These are phyloP conservation scores for Aspergillus oerlinghausenensis DNA, from an alignment of 2,329 filamentous ascomycete genomes.

Conservation along the genomic window DNA sequence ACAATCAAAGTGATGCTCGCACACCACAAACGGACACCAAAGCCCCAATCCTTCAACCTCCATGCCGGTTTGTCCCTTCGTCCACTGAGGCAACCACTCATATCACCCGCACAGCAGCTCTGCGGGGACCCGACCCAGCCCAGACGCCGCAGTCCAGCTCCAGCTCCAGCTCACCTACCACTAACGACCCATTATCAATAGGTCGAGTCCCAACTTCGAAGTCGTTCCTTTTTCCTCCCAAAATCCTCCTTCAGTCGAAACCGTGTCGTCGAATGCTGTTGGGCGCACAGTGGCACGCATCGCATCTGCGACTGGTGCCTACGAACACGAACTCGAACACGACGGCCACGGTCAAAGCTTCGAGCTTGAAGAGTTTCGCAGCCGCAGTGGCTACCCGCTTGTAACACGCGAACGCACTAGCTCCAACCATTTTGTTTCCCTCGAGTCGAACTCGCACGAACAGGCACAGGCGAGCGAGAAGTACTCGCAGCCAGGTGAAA, in stretches of 20 bases:
- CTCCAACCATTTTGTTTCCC: conserved; percentile 5
- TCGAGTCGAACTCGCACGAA: neutral
- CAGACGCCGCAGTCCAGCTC: neutral
- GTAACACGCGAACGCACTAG: conserved; percentile 2
- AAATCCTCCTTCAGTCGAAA: conserved; percentile 6
- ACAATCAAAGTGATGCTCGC: neutral
- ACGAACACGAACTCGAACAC: conserved; percentile 5
- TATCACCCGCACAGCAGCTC: no score
- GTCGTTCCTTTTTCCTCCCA: neutral
- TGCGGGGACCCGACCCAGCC: no score
- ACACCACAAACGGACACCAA: no score
- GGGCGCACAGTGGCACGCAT: conserved; percentile 21
- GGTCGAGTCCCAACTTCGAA: neutral
- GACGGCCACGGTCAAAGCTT: conserved; percentile 4
- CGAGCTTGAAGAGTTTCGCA: conserved; percentile 21
- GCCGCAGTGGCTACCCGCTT: conserved; percentile 7
- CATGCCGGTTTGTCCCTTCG: no score
- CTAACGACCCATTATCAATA: no score
- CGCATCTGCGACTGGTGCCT: conserved; percentile 24
- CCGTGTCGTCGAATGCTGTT: conserved; percentile 25
- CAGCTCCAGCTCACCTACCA: neutral
- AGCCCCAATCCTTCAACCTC: no score
- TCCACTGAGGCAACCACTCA: no score
- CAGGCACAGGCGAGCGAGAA: no score
- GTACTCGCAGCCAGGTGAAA: neutral